Base-by-base conservation (phyloP, 805 yeast species). In the Candida xiaguanensis region DNA sequence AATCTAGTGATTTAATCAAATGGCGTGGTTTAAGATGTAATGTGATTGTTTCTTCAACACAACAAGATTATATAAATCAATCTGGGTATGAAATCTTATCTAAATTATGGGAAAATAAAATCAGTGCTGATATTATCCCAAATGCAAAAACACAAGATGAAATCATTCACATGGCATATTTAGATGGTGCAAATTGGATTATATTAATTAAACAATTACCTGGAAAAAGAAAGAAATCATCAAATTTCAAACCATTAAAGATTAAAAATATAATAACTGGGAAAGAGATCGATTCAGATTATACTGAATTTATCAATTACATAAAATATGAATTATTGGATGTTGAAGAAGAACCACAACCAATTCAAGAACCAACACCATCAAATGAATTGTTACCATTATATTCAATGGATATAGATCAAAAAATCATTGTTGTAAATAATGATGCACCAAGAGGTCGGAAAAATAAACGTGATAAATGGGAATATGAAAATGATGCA, bases 361-460 rank as follows among this genome's bases (percentile, higher is more conserved):
- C 32, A 18, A 20, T 18, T 6, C 5, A 13, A 7, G 32, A 27
- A 28, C 17, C 13, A 18, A n/a, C 30, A 14, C 2, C 39, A 15
- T 4, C 34, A 2, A 27, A 8, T 37, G 47, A 43, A 20, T 38
- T 38, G 19, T 25, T 40, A 4, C 66, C 65, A 2, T 44, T 61
- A 18, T 60, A 58, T 40, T 54, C 56, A n/a, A 52, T 57, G 2
- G 63, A 59, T 34, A 51, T 59, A 12, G 48, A 69, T 29, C 88
- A 82, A 48, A 80, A 77, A 38, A 82, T 83, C 8, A 63, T 74
- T 0, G 75, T 81, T 36, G 82, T 91, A 2, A 77, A 87, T 1
- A 87, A 87, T 51, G 87, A 85, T 50, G 90, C 93, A 1, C 86
- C 87, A 3, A 76, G 84, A 57, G 84, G 93, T 15, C 78, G 84